Conservation (phyloP, 1,284 basidiomycete genomes). For the Hortiboletus rubellus region DNA sequence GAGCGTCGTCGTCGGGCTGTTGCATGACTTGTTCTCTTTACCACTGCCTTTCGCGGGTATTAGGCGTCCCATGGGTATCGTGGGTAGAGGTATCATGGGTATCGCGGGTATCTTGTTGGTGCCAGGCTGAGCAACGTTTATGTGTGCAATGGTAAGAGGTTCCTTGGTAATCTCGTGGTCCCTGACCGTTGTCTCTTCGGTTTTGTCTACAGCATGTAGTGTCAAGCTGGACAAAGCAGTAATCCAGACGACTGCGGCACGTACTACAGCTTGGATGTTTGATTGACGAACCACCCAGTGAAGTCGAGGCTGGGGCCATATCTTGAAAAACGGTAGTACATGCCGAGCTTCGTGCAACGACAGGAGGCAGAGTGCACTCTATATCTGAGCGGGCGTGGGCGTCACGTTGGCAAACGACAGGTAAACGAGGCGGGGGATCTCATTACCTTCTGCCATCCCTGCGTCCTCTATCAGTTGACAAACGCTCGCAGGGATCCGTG, state of each 20-base stretch:
- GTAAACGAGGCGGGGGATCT: not conserved
- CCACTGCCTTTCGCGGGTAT: conserved; percentile 4
- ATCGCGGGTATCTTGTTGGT: conserved; percentile 10
- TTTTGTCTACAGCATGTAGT: not conserved
- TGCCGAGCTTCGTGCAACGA: not conserved
- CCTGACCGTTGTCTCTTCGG: not conserved
- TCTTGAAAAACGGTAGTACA: not conserved
- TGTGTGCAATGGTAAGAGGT: not conserved
- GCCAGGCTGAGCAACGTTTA: conserved; percentile 5
- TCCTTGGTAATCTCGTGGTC: not conserved
- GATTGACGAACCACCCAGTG: not conserved
- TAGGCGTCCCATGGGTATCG: conserved; percentile 9
- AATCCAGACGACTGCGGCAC: not conserved
- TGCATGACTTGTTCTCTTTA: conserved; percentile 24
- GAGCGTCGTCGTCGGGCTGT: conserved; percentile 7
- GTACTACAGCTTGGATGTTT: not conserved
- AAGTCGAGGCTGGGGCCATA: not conserved
- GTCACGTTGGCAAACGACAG: conserved; percentile 3
- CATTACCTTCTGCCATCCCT: conserved; percentile 11
- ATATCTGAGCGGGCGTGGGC: not conserved
- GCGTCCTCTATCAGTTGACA: not conserved
- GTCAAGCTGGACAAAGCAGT: not conserved
- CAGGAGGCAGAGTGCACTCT: conserved; percentile 1
- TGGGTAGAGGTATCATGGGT: conserved; percentile 6
- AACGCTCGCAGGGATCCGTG: not conserved